phyloP scores from a whole-genome alignment of 202 grass and related monocot genomes.

The Carex arenaria region DNA sequence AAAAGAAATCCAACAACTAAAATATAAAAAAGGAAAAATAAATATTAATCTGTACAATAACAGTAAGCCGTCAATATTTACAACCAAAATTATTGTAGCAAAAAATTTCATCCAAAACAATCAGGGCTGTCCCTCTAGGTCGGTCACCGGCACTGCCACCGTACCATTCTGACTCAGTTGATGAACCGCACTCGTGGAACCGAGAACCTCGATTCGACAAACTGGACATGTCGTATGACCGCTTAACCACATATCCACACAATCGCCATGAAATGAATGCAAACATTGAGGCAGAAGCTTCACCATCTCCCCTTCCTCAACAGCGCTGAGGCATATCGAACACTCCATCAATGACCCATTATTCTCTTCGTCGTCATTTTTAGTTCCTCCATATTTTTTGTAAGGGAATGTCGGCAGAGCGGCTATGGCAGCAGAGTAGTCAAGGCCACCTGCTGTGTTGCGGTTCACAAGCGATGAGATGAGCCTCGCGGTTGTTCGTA shows the following conservation, averaged over 20 bases:
- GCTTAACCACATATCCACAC: slow-evolving; percentile 65
- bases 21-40: background rate
- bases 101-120: slow-evolving; percentile 22
- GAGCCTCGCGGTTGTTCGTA: background rate
- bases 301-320: slow-evolving; percentile 80
- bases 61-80: background rate
- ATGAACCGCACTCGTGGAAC: background rate
- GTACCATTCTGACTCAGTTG: background rate
- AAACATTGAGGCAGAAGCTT: slow-evolving; percentile 58
- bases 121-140: slow-evolving; percentile 7
- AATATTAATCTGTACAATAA: background rate
- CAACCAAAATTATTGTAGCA: background rate
- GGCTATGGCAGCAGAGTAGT: slow-evolving; percentile 40
- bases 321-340: slow-evolving; percentile 57
- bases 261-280: slow-evolving; percentile 65
- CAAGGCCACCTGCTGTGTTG: slow-evolving; percentile 9
- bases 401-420: slow-evolving; percentile 57
- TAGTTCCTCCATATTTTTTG: background rate
- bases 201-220: slow-evolving; percentile 49
- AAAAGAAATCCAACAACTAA: background rate
- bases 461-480: background rate
- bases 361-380: background rate
- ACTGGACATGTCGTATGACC: slow-evolving; percentile 62
- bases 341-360: slow-evolving; percentile 34
- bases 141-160: background rate